Conservation (phyloP, 1,284 basidiomycete genomes). For the Sphaerobolus stellatus region DNA sequence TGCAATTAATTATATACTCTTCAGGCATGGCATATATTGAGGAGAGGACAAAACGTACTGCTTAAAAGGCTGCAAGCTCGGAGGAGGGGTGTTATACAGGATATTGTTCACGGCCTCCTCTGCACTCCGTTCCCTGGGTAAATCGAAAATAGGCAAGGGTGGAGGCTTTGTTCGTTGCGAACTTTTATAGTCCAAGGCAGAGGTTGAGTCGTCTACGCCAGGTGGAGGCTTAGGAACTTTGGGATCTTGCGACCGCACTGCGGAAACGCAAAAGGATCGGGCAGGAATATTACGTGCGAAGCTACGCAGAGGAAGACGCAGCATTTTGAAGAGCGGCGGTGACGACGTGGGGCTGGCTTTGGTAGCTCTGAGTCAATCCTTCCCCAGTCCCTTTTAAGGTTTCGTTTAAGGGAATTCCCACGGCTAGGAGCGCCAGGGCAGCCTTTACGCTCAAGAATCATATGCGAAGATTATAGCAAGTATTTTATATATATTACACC, state of each 20-base stretch:
- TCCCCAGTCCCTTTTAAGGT: no score
- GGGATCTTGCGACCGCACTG: conserved; percentile 20
- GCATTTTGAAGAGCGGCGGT: conserved; percentile 1
- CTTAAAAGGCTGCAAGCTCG: conserved; percentile 91
- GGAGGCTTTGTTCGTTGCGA: conserved; percentile 65
- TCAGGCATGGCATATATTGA: conserved; percentile 17
- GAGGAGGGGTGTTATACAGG: conserved; percentile 93
- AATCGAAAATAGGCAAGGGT: conserved; percentile 74
- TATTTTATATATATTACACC: not conserved
- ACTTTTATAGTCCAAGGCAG: conserved; percentile 92
- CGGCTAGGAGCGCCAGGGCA: no score
- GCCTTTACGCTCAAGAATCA: no score
- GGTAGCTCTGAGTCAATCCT: no score
- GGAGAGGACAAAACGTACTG: conserved; percentile 53
- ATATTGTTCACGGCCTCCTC: conserved; percentile 96
- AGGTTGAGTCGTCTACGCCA: conserved; percentile 86
- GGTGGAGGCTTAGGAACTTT: conserved; percentile 53
- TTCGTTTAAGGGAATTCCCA: no score
- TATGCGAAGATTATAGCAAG: no score
- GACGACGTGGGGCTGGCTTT: no score
- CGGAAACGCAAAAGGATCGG: conserved; percentile 3
- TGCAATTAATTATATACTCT: conserved; percentile 15
- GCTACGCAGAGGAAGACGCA: conserved; percentile 2
- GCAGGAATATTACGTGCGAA: not conserved
- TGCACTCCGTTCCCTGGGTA: conserved; percentile 74